phyloP scores from a whole-genome alignment of 768 basidiomycete genomes.

The Xanthoconium stramineum region DNA sequence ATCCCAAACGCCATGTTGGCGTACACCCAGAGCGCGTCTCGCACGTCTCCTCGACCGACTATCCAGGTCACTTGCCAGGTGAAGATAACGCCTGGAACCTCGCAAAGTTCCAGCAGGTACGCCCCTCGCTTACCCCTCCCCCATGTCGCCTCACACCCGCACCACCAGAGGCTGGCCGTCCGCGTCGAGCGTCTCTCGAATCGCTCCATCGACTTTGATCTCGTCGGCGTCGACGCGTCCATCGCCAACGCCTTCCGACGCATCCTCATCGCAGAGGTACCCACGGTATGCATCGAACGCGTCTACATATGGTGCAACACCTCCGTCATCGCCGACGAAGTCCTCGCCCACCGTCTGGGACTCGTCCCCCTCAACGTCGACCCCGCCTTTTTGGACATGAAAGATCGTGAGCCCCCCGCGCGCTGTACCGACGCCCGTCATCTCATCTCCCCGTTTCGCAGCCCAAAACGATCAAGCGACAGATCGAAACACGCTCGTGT shows the following conservation, averaged over 20 bases:
- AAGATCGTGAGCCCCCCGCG: slow-evolving; percentile 33
- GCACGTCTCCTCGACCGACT: slow-evolving; percentile 85
- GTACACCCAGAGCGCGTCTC: slow-evolving; percentile 68
- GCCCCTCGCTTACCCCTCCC: slow-evolving; percentile 17
- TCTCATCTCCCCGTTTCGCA: slow-evolving; percentile 5
- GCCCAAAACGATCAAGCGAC: slow-evolving; percentile 60
- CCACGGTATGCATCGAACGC: slow-evolving; percentile 85
- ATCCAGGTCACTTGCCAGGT: slow-evolving; percentile 82
- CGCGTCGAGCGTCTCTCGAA: slow-evolving; percentile 77
- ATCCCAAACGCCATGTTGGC: slow-evolving; percentile 58
- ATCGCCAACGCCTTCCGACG: slow-evolving; percentile 94
- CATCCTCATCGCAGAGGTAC: slow-evolving; percentile 93
- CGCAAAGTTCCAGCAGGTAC: slow-evolving; percentile 69
- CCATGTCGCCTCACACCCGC: neutral
- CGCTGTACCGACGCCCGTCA: neutral
- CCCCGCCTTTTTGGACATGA: slow-evolving; percentile 66
- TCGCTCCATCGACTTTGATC: slow-evolving; percentile 87
- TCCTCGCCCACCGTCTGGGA: slow-evolving; percentile 89
- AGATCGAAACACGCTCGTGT: slow-evolving; percentile 90
- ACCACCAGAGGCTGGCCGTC: slow-evolving; percentile 62
- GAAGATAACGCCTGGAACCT: slow-evolving; percentile 88
- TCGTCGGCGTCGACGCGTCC: slow-evolving; percentile 92
- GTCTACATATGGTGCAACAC: slow-evolving; percentile 96
- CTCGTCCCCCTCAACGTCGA: slow-evolving; percentile 87
- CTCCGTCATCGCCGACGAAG: slow-evolving; percentile 89